Evolutionary conservation across 2,329 filamentous ascomycete genomes (phyloP).

Genomic region (Colletotrichum lini): DNA sequence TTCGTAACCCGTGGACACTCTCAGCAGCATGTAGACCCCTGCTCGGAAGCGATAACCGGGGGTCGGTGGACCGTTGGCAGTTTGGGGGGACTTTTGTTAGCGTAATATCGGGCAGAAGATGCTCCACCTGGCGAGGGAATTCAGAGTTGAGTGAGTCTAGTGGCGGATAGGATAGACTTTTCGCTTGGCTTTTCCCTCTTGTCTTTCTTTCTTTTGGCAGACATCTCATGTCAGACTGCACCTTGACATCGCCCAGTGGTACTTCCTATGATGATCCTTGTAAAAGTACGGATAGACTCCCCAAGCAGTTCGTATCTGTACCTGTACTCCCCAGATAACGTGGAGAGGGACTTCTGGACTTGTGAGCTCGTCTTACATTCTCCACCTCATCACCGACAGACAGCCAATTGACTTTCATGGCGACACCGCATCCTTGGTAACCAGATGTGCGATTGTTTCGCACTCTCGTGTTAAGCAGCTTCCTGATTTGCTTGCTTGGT

Average conservation of each 20-base stretch:
- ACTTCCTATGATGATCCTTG: background rate
- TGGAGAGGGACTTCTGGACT: conserved; percentile 1
- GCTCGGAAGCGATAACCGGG: conserved; percentile 26
- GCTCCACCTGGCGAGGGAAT: conserved; percentile 23
- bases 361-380: conserved; percentile 9
- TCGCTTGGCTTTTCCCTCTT: background rate
- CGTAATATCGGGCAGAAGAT: conserved; percentile 34
- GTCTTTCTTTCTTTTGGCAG: background rate
- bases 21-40: background rate
- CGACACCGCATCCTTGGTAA: background rate
- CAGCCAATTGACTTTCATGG: conserved; percentile 26
- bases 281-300: background rate
- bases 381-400: conserved; percentile 17
- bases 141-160: background rate
- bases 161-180: background rate
- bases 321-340: too few species aligned
- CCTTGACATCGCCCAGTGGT: background rate
- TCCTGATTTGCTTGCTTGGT: conserved; percentile 40
- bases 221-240: background rate
- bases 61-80: background rate
- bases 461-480: conserved; percentile 23
- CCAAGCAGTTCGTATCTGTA: too few species aligned
- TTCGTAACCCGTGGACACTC: conserved; percentile 23
- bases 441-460: background rate
- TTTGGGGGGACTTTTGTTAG: conserved; percentile 33